Base-by-base conservation (phyloP, 2,329 filamentous ascomycete species). In the Sporothrix inflata region DNA sequence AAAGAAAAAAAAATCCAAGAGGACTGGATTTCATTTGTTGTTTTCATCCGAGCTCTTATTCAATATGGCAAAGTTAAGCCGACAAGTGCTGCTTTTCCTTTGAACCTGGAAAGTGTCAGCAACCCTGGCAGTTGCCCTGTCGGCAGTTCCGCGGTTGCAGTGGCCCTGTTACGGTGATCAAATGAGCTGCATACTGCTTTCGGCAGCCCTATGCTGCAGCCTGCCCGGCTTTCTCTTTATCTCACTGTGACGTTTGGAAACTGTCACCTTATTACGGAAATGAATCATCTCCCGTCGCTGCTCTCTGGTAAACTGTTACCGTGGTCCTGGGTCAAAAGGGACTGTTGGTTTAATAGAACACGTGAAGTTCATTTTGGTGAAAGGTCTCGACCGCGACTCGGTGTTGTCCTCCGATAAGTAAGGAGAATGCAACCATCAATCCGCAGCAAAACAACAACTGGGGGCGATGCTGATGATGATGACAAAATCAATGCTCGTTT, bases 131-230 rank as follows among this genome's bases (percentile, higher is more conserved):
- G 14, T 47, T n/a, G 53, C 53, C 53, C 53, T 34, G 53, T 57
- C 53, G 53, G 53, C 53, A 57, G 34, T 34, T n/a, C 53, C 53
- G 27, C 27, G 8, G 14, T 57, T 57, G 14, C 53, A 57, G 27
- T 57, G 53, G 49, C 49, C 49, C 49, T 24, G 49, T 53, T n/a
- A 21, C n/a, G 24, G n/a, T n/a, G 53, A 57, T 19, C 53, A 34
- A 16, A 19, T 57, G 53, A 57, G 53, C 53, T 57, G 53, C 53
- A 34, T 57, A 34, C 53, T 34, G 53, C 6, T 57, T 57, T 57
- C 27, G 53, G 27, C 27, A 34, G 42, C 42, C 42, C 12, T 45
- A 45, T 16, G 5, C 16, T 1, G 1, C 42, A 45, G 42, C 1
- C 42, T 16, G 12, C 16, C 42, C 12, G 42, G 42, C 42, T 16